Evolutionary conservation across 2,329 filamentous ascomycete genomes (phyloP).

Genomic region (Geosmithia flava): DNA sequence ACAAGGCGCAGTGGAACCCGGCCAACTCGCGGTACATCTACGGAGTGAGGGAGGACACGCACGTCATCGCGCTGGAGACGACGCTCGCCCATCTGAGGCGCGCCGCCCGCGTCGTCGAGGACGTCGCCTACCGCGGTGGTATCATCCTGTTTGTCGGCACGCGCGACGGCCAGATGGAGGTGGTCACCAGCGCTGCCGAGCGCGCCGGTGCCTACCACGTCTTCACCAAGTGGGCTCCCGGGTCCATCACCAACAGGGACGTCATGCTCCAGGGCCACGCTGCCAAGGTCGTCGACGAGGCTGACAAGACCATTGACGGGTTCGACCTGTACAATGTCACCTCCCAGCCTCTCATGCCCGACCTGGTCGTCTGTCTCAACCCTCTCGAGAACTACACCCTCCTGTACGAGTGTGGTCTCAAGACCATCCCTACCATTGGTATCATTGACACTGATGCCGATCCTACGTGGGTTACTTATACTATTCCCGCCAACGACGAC

Average conservation of each 20-base stretch:
- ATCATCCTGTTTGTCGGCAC: slow-evolving; percentile 87
- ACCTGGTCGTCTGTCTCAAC: slow-evolving; percentile 87
- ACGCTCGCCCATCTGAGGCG: slow-evolving; percentile 85
- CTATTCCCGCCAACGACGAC: slow-evolving; percentile 94
- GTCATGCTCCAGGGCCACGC: slow-evolving; percentile 64
- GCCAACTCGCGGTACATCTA: slow-evolving; percentile 90
- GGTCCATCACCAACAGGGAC: slow-evolving; percentile 84
- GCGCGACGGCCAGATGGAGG: slow-evolving; percentile 65
- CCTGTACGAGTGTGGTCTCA: slow-evolving; percentile 80
- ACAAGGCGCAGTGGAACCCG: slow-evolving; percentile 87
- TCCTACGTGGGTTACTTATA: slow-evolving; percentile 89
- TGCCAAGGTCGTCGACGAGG: slow-evolving; percentile 65
- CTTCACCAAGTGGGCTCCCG: slow-evolving; percentile 87
- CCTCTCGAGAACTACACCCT: slow-evolving; percentile 84
- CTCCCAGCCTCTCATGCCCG: slow-evolving; percentile 61
- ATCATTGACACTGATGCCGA: slow-evolving; percentile 90
- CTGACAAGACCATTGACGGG: slow-evolving; percentile 47
- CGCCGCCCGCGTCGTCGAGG: slow-evolving; percentile 83
- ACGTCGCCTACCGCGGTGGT: slow-evolving; percentile 71
- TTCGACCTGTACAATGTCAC: slow-evolving; percentile 55
- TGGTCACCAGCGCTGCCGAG: slow-evolving; percentile 70
- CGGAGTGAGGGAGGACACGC: slow-evolving; percentile 75
- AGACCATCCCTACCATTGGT: slow-evolving; percentile 86
- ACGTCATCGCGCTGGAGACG: slow-evolving; percentile 85
- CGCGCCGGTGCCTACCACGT: slow-evolving; percentile 73